These are phyloP conservation scores for Coemansia sp. DNA, from an alignment of 192 early-diverging fungal genomes.

Conservation along the genomic window DNA sequence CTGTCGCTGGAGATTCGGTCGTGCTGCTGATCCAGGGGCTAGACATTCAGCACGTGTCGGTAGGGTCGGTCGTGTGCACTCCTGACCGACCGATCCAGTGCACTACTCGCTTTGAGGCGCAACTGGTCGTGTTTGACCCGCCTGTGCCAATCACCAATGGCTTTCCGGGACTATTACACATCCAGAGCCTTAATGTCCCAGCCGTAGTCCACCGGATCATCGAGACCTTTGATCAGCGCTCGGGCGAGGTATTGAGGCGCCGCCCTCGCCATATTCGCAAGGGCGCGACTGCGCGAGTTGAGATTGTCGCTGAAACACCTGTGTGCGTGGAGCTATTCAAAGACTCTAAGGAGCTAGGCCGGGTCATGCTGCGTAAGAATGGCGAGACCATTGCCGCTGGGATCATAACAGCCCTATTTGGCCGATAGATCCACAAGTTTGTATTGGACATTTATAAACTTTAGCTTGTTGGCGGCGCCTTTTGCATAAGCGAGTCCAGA, in stretches of 20 bases:
- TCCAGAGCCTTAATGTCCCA: slow-evolving; percentile 78
- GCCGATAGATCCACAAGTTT: slow-evolving; percentile 18
- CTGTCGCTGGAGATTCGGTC: slow-evolving; percentile 90
- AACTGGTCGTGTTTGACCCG: slow-evolving; percentile 93
- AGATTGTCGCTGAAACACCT: slow-evolving; percentile 68
- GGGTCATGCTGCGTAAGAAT: slow-evolving; percentile 81
- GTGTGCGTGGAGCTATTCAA: slow-evolving; percentile 84
- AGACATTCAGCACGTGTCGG: slow-evolving; percentile 52
- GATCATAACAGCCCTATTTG: slow-evolving; percentile 56
- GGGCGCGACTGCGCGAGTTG: slow-evolving; percentile 74
- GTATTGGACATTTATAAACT: neutral
- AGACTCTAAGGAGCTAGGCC: slow-evolving; percentile 83
- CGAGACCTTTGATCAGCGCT: slow-evolving; percentile 72
- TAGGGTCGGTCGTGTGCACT: slow-evolving; percentile 81
- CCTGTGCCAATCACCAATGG: slow-evolving; percentile 90
- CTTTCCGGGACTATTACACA: slow-evolving; percentile 81
- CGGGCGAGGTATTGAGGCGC: slow-evolving; percentile 81
- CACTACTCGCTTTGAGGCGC: slow-evolving; percentile 71
- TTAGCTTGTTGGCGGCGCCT: neutral
- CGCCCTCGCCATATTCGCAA: slow-evolving; percentile 66
- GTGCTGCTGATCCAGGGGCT: slow-evolving; percentile 65
- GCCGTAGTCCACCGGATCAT: slow-evolving; percentile 74
- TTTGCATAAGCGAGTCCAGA: slow-evolving; percentile 56
- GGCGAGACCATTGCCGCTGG: slow-evolving; percentile 90
- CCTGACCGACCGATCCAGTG: slow-evolving; percentile 69